phyloP scores from a whole-genome alignment of 306 rosid genomes.

The Vachellia collinsii region DNA sequence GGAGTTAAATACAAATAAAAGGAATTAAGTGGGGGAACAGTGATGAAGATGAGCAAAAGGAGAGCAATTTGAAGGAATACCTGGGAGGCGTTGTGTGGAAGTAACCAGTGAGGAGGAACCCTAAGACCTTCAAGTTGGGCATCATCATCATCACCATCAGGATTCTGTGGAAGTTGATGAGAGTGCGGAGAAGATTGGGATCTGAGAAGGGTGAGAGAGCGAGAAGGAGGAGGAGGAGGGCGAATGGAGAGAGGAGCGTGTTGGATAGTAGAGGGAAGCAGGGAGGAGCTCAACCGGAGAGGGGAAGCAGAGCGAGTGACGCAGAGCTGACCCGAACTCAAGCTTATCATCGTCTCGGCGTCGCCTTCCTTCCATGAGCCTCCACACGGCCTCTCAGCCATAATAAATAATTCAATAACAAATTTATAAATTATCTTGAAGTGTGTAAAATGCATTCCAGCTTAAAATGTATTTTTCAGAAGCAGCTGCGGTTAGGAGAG shows the following conservation, averaged over 20 bases:
- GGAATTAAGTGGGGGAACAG: neutral
- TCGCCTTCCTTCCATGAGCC: neutral
- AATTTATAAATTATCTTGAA: too few relatives aligned
- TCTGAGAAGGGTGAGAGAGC: slow-evolving; percentile 30
- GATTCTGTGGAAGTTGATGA: slow-evolving; percentile 41
- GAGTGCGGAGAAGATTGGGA: slow-evolving; percentile 38
- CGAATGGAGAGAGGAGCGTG: slow-evolving; percentile 21
- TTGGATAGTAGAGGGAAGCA: neutral
- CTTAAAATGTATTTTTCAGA: too few relatives aligned
- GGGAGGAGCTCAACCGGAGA: neutral
- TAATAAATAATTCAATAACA: neutral
- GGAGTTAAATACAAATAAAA: neutral
- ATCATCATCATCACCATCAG: slow-evolving; percentile 14
- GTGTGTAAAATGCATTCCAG: too few relatives aligned
- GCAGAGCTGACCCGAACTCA: neutral
- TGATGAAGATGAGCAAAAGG: neutral
- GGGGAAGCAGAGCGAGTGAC: neutral
- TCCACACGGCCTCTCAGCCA: neutral
- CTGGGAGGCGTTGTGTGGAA: slow-evolving; percentile 72
- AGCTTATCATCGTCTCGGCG: neutral
- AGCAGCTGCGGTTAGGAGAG: too few relatives aligned
- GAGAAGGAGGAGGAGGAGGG: neutral
- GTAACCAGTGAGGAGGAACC: slow-evolving; percentile 74
- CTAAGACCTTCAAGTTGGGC: slow-evolving; percentile 66
- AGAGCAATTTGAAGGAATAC: slow-evolving; percentile 32